Base-by-base conservation (phyloP, 1,284 basidiomycete species). In the Sutorius eximius region DNA sequence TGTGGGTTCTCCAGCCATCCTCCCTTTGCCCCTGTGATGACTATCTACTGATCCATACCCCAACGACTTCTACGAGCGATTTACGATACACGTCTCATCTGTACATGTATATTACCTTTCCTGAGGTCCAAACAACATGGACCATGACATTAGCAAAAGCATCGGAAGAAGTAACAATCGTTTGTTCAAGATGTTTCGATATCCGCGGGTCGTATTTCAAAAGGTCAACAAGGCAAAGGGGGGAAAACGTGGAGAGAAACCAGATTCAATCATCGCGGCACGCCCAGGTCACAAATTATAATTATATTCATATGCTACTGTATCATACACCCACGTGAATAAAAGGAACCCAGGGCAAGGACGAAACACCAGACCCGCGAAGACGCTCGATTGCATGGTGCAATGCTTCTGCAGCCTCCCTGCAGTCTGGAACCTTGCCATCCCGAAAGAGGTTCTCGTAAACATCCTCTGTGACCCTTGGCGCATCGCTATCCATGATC, bases 401-500 rank as follows among this genome's bases (percentile, higher is more conserved):
- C 7, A 42, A 24, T 3, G 20, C 36, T 16, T 24, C 33, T 9
- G 22, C 24, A 27, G 16, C 33, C 20, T 44, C 22, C 6, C n/a
- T 16, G 5, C 45, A 41, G 5, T 40, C 29, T 5, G 41, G 45
- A 15, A 45, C n/a, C 7, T 15, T 36, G 18, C 18, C 37, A 30
- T 36, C 16, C 2, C 27, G 20, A 37, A 46, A 51, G 2, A 45
- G n/a, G 5, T 9, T 27, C 5, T 24, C 38, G 29, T 53, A 53
- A 15, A 53, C 27, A 8, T 44, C 51, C 20, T 32, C 10, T 3
- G 34, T 30, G 16, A 53, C 20, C 20, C 12, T 42, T 11, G 52
- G 49, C 24, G 51, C 51, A 52, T 51, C 32, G 5, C 20, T 56
- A 8, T 36, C 52, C 12, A 12, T 18, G 20, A 50, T 51, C 10